phyloP scores from a whole-genome alignment of 208 protist species.

The Porcisia deanei region DNA sequence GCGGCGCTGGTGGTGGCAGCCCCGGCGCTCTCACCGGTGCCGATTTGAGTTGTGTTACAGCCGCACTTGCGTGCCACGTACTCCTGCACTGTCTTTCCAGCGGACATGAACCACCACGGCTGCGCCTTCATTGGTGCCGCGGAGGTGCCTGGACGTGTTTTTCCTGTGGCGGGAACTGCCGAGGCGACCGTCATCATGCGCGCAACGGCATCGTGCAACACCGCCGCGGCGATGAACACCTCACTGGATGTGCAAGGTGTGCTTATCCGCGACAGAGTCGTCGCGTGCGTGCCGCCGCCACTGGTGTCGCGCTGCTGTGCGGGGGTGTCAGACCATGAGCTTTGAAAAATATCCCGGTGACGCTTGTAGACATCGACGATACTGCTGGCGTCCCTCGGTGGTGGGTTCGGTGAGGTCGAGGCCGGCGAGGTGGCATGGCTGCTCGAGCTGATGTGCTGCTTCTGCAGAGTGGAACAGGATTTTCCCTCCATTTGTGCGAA shows the following conservation, averaged over 20 bases:
- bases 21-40: background rate
- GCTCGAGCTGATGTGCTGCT: background rate
- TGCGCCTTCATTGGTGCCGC: background rate
- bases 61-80: slow-evolving; percentile 22
- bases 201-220: slow-evolving; percentile 60
- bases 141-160: background rate
- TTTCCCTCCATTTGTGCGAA: background rate
- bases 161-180: background rate
- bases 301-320: background rate
- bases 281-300: background rate
- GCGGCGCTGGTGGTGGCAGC: background rate
- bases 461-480: background rate
- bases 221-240: slow-evolving; percentile 48
- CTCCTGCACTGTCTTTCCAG: slow-evolving; percentile 10
- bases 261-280: slow-evolving; percentile 12
- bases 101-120: background rate
- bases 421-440: background rate
- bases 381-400: background rate
- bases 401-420: background rate
- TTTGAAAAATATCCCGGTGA: slow-evolving; percentile 4
- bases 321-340: background rate
- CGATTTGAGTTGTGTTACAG: background rate
- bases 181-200: slow-evolving; percentile 22
- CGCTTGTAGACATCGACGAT: slow-evolving; percentile 18
- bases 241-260: slow-evolving; percentile 37